Conservation (phyloP, 2,329 filamentous ascomycete genomes). For the Laburnicola sp. region DNA sequence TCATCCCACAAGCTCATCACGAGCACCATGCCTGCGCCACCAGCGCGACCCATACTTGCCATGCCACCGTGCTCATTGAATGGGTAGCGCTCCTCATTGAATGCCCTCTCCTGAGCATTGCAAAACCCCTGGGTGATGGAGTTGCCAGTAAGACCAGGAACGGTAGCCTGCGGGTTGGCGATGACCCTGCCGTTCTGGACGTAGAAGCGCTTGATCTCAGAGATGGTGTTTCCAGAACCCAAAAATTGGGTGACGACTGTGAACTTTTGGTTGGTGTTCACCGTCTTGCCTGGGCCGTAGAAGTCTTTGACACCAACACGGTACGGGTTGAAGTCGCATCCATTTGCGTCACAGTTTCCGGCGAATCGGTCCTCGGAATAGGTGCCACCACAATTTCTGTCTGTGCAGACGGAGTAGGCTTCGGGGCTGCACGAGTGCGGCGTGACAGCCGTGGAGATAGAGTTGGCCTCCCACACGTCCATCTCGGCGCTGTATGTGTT, state of each 20-base stretch:
- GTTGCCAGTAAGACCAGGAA: not conserved
- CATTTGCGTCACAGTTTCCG: conserved; percentile 45
- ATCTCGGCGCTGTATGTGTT: conserved; percentile 30
- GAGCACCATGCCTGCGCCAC: conserved; percentile 58
- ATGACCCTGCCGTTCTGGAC: conserved; percentile 9
- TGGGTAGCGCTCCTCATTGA: conserved; percentile 55
- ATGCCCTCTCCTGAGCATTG: conserved; percentile 55
- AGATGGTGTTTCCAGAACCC: not conserved
- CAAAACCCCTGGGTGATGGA: conserved; percentile 51
- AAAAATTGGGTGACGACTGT: conserved; percentile 54
- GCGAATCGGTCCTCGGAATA: conserved; percentile 56
- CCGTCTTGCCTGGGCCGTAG: conserved; percentile 57
- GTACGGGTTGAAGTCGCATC: conserved; percentile 46
- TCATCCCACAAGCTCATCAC: conserved; percentile 64
- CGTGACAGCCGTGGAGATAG: conserved; percentile 61
- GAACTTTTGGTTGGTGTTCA: conserved; percentile 41
- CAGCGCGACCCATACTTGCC: conserved; percentile 17
- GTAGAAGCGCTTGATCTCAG: conserved; percentile 12
- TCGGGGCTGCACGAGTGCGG: conserved; percentile 61
- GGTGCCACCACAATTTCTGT: conserved; percentile 45
- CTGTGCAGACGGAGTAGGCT: conserved; percentile 43
- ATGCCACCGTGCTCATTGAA: conserved; percentile 55
- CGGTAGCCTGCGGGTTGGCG: not conserved
- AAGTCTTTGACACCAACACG: conserved; percentile 63
- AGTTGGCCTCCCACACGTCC: conserved; percentile 61